A percentile compares a stretch with the other conserved stretches of the same genome.
These are phyloP conservation scores for Boletus coccyginus DNA, from an alignment of 768 basidiomycete genomes.

Conservation along the genomic window DNA sequence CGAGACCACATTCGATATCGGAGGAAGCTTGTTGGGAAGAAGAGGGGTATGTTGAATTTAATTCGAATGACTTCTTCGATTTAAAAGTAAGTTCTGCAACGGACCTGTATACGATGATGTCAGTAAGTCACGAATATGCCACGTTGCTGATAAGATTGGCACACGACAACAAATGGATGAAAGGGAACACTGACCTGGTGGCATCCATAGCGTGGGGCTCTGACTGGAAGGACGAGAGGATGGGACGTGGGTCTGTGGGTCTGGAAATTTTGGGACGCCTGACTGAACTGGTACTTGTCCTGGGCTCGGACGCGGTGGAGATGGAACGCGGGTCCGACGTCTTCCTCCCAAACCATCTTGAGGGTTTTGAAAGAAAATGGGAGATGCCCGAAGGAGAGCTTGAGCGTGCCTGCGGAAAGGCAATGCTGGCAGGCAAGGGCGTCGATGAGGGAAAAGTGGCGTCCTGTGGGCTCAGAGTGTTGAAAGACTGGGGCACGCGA, in stretches of 20 bases:
- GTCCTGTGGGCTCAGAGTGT: constrained; percentile 41
- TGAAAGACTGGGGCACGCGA: constrained; percentile 41
- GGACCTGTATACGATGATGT: constrained; percentile 45
- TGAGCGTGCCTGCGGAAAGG: constrained; percentile 49
- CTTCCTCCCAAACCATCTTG: constrained; percentile 70
- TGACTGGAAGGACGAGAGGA: constrained; percentile 43
- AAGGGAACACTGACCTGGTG: constrained; percentile 46
- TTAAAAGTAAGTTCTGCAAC: constrained; percentile 59
- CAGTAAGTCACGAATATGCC: constrained; percentile 11
- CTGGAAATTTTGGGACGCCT: constrained; percentile 81
- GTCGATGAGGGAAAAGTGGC: constrained; percentile 17
- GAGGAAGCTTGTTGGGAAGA: constrained; percentile 31
- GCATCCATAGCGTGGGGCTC: constrained; percentile 51
- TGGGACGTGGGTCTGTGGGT: constrained; percentile 79
- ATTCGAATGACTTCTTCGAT: constrained; percentile 44
- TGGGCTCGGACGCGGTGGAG: constrained; percentile 41
- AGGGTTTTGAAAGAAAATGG: constrained; percentile 62
- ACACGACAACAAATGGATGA: constrained; percentile 3
- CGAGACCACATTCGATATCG: constrained; percentile 40
- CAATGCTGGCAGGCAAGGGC: constrained; percentile 36
- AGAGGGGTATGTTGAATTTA: constrained; percentile 32
- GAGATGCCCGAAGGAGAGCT: constrained; percentile 64
- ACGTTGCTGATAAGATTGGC: constrained; percentile 4
- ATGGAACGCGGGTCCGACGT: constrained; percentile 50
- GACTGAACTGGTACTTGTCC: constrained; percentile 46